Evolutionary conservation across 1,139 yeast genomes (phyloP), one percentile per base, ranked within the genome.

Genomic region (Lodderomyces elongisporus): DNA sequence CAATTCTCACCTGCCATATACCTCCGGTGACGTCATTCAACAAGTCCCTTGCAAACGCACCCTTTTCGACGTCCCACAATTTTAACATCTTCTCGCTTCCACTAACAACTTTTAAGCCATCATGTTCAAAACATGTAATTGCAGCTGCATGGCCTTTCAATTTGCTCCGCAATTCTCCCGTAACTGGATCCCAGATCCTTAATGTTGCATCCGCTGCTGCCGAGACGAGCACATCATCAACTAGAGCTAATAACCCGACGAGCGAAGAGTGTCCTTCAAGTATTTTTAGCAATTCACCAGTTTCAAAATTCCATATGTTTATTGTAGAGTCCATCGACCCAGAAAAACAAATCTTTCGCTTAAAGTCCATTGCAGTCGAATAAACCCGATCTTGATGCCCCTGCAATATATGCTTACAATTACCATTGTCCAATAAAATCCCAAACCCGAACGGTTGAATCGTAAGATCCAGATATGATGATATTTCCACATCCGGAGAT

Each of bases 151-250:
- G 96, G 16, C 95, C 95, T 44, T 84, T 80, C 25, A 91, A 70
- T 38, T 83, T 81, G 53, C 79, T 77, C 40, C 70, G 60, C 37
- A 79, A 71, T 27, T 74, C 73, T 16, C 95, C 95, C 4, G 78
- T 74, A 20, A 74, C 75, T 1, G 96, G 93, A 52, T 91, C 83
- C 98, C 98, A 91, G 2, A 91, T 82, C 32, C 96, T 70, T 29
- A 91, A 67, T 0, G 96, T 81, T 1, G 94, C 77, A 54, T 91
- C 98, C 0, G 97, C 97, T 1, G 97, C 97, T 0, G 96, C 98
- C 25, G 95, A 83, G 2, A 91, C 95, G n/a, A 91, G 66, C 27
- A 78, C 79, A 14, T 82, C 79, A 27, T 84, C 79, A 6, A 87
- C 80, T 16, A 89, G 69, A 30, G 85, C 88, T 22, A 93, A 66